phyloP scores from a whole-genome alignment of 2,329 filamentous ascomycete genomes.

The Ceratocystis destructans region DNA sequence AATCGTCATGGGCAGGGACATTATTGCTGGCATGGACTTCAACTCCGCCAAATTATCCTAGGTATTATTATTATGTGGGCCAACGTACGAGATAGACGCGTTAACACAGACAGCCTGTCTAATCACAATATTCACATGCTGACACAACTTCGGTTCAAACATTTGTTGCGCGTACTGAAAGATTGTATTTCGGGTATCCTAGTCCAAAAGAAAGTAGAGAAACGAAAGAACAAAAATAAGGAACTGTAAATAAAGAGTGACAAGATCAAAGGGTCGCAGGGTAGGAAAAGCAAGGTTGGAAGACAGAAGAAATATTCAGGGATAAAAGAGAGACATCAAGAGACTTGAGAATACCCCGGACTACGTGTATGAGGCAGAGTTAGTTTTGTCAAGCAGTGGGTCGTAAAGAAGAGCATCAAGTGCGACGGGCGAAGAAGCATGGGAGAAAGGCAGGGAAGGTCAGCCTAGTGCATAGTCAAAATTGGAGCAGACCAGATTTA shows the following conservation, averaged over 20 bases:
- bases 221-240: not conserved
- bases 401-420: not conserved
- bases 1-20: conserved; percentile 35
- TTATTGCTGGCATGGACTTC: conserved; percentile 34
- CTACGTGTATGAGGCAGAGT: conserved; percentile 18
- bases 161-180: not conserved
- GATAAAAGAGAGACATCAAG: not conserved
- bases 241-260: conserved; percentile 3
- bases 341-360: conserved; percentile 5
- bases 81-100: not conserved
- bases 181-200: conserved; percentile 17
- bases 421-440: too few relatives aligned
- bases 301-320: conserved; percentile 1
- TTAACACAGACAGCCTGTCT: not conserved
- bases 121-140: not conserved
- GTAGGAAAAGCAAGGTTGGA: conserved; percentile 1
- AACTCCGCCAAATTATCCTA: conserved; percentile 27
- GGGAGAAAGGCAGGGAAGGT: too few relatives aligned
- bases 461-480: too few relatives aligned
- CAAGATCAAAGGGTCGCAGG: not conserved
- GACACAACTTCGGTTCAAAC: not conserved
- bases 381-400: not conserved
- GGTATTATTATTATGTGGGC: not conserved
- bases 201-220: conserved; percentile 8
- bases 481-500: too few relatives aligned